A percentile compares a stretch with the other conserved stretches of the same genome.
These are phyloP conservation scores for Naganishia liquefaciens DNA, from an alignment of 1,284 basidiomycete genomes.

Conservation along the genomic window DNA sequence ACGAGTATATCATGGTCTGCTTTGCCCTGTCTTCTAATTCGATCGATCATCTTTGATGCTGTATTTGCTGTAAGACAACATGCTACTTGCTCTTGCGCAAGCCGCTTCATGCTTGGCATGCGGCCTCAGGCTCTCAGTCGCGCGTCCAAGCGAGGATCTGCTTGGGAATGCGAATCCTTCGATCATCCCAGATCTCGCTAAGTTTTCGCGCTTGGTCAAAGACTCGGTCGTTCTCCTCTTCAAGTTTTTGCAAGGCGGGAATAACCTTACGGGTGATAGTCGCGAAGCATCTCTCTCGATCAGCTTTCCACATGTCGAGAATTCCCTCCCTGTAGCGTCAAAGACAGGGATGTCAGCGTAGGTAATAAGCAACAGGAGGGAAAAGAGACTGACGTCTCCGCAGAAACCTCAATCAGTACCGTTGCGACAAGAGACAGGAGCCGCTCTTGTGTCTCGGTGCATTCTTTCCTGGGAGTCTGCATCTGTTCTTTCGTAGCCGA, in stretches of 20 bases:
- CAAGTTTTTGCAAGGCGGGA: slow-evolving; percentile 5
- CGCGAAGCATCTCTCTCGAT: slow-evolving; percentile 14
- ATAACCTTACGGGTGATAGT: neutral
- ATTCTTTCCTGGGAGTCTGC: slow-evolving; percentile 10
- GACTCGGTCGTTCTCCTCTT: slow-evolving; percentile 5
- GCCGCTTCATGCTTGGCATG: neutral
- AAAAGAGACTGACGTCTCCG: slow-evolving; percentile 4
- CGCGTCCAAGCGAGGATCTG: slow-evolving; percentile 9
- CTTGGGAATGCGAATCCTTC: slow-evolving; percentile 13
- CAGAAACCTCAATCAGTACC: neutral
- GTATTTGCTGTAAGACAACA: no score
- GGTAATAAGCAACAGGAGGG: neutral
- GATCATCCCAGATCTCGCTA: slow-evolving; percentile 4
- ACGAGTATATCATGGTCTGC: no score
- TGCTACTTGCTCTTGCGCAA: no score
- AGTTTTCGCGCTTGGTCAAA: neutral
- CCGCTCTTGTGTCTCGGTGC: slow-evolving; percentile 12
- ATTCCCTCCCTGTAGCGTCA: neutral
- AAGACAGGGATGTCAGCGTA: neutral
- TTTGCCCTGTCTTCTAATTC: no score
- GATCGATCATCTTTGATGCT: no score
- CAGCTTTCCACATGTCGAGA: neutral
- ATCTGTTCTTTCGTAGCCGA: neutral
- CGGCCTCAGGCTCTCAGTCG: neutral
- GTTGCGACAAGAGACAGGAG: slow-evolving; percentile 2